These are phyloP conservation scores for Psilocybe mexicana DNA, from an alignment of 1,284 basidiomycete species.

Conservation along the genomic window DNA sequence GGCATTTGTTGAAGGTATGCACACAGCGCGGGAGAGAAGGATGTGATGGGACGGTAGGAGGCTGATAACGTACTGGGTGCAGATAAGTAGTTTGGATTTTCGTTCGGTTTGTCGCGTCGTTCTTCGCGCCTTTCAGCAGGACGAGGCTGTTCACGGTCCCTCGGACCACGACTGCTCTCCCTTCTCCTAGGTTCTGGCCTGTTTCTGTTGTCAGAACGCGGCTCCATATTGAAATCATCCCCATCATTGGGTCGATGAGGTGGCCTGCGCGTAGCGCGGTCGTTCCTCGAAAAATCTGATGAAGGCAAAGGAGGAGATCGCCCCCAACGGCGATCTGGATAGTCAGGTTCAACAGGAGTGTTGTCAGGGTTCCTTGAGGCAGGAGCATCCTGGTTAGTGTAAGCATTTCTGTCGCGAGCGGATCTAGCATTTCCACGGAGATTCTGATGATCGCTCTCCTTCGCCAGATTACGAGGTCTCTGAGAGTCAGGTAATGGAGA, in stretches of 20 bases:
- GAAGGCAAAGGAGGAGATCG: constrained; percentile 20
- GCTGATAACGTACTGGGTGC: constrained; percentile 78
- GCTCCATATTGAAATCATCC: constrained; percentile 18
- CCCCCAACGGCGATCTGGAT: constrained; percentile 32
- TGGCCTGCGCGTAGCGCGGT: constrained; percentile 22
- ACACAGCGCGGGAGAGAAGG: constrained; percentile 25
- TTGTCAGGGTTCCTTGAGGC: constrained; percentile 28
- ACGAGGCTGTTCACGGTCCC: constrained; percentile 28
- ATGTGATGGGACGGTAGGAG: constrained; percentile 36
- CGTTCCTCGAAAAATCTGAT: constrained; percentile 19
- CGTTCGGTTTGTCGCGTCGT: constrained; percentile 37
- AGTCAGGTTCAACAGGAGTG: constrained; percentile 20
- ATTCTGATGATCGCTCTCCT: constrained; percentile 12
- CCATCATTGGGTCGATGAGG: constrained; percentile 17
- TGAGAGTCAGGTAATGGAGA: constrained; percentile 24
- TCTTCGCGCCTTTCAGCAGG: constrained; percentile 31
- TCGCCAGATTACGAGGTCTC: constrained; percentile 6
- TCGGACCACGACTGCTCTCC: constrained; percentile 27
- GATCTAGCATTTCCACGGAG: constrained; percentile 23
- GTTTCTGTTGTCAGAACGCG: constrained; percentile 22
- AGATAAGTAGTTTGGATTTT: constrained; percentile 45
- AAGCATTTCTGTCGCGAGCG: constrained; percentile 27
- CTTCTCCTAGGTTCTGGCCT: constrained; percentile 23
- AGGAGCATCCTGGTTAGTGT: constrained; percentile 33
- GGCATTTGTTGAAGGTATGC: constrained; percentile 43